Evolutionary conservation across 106 monocot genomes (phyloP).

Genomic region (Dactylorhiza incarnata): DNA sequence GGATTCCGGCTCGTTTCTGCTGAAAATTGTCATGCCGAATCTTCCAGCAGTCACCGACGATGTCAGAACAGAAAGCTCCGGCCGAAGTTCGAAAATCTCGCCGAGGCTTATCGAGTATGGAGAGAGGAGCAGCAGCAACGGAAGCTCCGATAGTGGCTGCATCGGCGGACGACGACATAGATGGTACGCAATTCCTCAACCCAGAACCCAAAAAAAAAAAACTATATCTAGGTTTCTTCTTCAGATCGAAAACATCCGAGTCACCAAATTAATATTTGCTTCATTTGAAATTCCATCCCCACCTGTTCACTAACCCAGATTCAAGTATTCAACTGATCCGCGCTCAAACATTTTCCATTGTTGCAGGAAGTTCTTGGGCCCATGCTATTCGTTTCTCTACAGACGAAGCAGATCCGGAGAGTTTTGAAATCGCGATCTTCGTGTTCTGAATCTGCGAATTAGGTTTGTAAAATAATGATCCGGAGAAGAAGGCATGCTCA

Average conservation of each 20-base stretch:
- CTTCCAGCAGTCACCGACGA: not conserved
- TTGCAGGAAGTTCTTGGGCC: constrained; percentile 3
- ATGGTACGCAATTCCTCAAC: not conserved
- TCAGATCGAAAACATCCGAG: not conserved
- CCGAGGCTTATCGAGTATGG: constrained; percentile 1
- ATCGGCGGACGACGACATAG: not conserved
- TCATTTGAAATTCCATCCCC: not conserved
- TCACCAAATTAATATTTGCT: not conserved
- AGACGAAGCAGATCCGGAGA: not conserved
- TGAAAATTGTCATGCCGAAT: constrained; percentile 23
- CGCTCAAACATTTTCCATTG: not conserved
- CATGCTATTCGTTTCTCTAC: constrained; percentile 1
- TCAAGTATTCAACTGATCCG: not conserved
- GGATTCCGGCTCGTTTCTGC: constrained; percentile 12
- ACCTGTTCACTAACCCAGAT: no score
- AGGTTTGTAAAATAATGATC: no score
- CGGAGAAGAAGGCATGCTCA: no score
- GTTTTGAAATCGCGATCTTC: not conserved
- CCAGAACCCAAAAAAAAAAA: not conserved
- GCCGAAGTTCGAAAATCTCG: not conserved
- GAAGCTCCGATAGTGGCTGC: not conserved
- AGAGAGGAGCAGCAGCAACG: constrained; percentile 1
- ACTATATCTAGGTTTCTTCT: not conserved
- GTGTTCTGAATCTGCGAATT: no score
- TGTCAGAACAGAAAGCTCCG: not conserved